phyloP scores from a whole-genome alignment of 2,329 filamentous ascomycete species.

The Alternaria arbusti region DNA sequence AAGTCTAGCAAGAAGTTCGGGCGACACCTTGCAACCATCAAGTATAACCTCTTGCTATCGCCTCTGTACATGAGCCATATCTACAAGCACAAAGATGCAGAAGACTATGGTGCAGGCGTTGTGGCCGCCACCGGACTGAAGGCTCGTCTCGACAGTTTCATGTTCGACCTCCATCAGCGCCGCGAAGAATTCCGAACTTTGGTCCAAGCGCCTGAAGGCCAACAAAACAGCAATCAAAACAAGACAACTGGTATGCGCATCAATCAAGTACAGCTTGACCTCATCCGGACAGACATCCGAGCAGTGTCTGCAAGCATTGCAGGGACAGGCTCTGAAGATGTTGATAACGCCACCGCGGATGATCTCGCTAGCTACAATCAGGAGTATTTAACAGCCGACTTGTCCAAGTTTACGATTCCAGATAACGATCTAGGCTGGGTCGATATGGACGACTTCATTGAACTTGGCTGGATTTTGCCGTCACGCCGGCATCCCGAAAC shows the following conservation, averaged over 20 bases:
- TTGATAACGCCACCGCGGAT: slow-evolving; percentile 71
- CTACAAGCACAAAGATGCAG: slow-evolving; percentile 96
- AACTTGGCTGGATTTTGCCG: slow-evolving; percentile 94
- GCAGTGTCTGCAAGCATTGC: slow-evolving; percentile 91
- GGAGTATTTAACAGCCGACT: slow-evolving; percentile 60
- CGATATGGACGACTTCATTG: slow-evolving; percentile 99
- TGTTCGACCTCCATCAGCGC: slow-evolving; percentile 93
- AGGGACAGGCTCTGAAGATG: slow-evolving; percentile 77
- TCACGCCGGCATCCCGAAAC: slow-evolving; percentile 90
- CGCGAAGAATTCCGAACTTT: slow-evolving; percentile 88
- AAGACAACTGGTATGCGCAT: slow-evolving; percentile 94
- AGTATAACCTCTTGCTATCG: slow-evolving; percentile 92
- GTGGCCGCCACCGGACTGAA: slow-evolving; percentile 97
- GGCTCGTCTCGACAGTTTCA: slow-evolving; percentile 93
- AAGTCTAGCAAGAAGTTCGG: slow-evolving; percentile 99
- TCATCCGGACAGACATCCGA: slow-evolving; percentile 88
- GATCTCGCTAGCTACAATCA: slow-evolving; percentile 62
- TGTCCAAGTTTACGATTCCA: slow-evolving; percentile 92
- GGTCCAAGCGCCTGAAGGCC: slow-evolving; percentile 68
- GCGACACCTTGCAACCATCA: slow-evolving; percentile 95
- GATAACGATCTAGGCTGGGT: slow-evolving; percentile 97
- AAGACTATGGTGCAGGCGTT: slow-evolving; percentile 78
- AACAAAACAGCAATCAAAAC: slow-evolving; percentile 70
- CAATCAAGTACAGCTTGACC: slow-evolving; percentile 90
- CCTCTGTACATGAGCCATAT: slow-evolving; percentile 95